A percentile compares a stretch with the other conserved stretches of the same genome.
phyloP scores from a whole-genome alignment of 176 grass and related monocot species.

The Carex littledalei region DNA sequence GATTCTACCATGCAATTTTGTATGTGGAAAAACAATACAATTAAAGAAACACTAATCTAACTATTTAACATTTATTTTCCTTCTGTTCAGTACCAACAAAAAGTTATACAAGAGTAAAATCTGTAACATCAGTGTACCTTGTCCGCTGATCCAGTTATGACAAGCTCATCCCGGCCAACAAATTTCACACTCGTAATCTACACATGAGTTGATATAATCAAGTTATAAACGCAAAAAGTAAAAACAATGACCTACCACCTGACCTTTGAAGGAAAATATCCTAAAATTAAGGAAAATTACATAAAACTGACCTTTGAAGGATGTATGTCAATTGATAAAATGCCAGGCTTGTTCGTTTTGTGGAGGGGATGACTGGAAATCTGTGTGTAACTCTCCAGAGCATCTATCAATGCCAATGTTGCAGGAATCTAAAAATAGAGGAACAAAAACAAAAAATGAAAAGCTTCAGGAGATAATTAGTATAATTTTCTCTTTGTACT shows the following conservation, averaged over 20 bases:
- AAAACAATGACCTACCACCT: not conserved
- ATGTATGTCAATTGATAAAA: constrained; percentile 94
- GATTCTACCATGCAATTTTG: too few relatives aligned
- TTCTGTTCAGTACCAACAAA: too few relatives aligned
- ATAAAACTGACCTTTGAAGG: constrained; percentile 66
- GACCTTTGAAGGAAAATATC: not conserved
- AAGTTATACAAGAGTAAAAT: too few relatives aligned
- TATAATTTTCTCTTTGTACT: not conserved
- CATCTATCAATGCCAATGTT: constrained; percentile 57
- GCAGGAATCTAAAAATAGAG: constrained; percentile 43
- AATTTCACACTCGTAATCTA: constrained; percentile 95
- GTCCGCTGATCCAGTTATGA: too few relatives aligned
- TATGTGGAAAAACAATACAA: too few relatives aligned
- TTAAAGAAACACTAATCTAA: too few relatives aligned
- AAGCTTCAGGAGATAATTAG: not conserved
- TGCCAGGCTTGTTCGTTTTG: constrained; percentile 94
- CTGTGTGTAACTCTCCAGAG: constrained; percentile 82
- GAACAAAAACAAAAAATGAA: not conserved
- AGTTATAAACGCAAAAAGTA: not conserved
- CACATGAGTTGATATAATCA: constrained; percentile 16
- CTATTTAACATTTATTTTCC: too few relatives aligned
- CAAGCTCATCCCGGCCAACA: too few relatives aligned
- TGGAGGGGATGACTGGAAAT: constrained; percentile 93
- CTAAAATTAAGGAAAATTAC: not conserved
- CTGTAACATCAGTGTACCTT: too few relatives aligned